phyloP scores from a whole-genome alignment of 1,284 basidiomycete genomes.

The Austropuccinia psidii region DNA sequence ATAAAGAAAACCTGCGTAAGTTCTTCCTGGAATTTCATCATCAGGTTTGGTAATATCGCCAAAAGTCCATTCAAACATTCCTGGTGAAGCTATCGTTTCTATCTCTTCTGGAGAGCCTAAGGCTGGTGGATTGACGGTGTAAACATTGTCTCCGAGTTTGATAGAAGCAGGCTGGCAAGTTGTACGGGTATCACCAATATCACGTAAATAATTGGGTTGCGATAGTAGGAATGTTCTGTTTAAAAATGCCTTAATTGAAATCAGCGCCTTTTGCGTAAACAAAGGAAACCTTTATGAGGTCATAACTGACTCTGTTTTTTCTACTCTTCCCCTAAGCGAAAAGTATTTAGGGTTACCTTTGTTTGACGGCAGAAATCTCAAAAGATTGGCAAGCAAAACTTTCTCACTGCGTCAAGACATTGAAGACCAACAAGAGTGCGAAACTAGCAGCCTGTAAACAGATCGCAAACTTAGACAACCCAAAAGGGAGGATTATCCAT shows the following conservation, averaged over 20 bases:
- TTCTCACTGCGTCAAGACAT: conserved; percentile 20
- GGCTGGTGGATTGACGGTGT: conserved; percentile 5
- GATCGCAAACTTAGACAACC: background rate
- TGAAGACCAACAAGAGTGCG: conserved; percentile 15
- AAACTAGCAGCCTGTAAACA: background rate
- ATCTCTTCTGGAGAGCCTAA: background rate
- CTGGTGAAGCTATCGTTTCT: background rate
- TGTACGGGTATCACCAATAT: background rate
- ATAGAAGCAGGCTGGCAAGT: conserved; percentile 6
- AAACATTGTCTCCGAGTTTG: conserved; percentile 13
- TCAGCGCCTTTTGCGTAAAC: too few relatives aligned
- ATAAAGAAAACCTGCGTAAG: conserved; percentile 23
- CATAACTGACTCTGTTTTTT: background rate
- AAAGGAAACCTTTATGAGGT: too few relatives aligned
- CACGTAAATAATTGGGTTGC: background rate
- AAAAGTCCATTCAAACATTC: conserved; percentile 27
- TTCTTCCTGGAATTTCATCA: background rate
- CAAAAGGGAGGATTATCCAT: too few relatives aligned
- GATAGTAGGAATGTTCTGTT: background rate
- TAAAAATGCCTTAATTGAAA: background rate
- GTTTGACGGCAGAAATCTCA: background rate
- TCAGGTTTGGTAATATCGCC: conserved; percentile 25
- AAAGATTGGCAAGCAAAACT: background rate
- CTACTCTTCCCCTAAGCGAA: background rate
- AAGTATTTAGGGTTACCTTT: background rate